Conservation (phyloP, 345 rosid species). For the Lepidium sativum region DNA sequence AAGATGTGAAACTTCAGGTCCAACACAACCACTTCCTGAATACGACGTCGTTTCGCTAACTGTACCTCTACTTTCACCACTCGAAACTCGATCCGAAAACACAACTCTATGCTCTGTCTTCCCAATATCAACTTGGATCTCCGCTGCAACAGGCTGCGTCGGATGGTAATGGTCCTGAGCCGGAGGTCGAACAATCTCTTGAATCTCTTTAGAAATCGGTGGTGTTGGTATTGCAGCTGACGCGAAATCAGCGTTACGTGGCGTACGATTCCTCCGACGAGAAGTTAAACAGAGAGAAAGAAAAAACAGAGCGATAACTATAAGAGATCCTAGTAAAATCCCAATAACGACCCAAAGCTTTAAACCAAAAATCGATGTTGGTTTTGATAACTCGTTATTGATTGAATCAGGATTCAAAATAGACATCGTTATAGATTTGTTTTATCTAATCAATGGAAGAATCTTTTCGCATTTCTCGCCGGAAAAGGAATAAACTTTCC, state of each 20-base stretch:
- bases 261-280: slow-evolving; percentile 48
- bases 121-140: slow-evolving; percentile 84
- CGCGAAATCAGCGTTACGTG: slow-evolving; percentile 16
- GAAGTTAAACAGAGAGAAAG: slow-evolving; percentile 82
- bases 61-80: slow-evolving; percentile 81
- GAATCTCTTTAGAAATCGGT: slow-evolving; percentile 78
- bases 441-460: background rate
- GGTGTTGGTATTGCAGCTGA: slow-evolving; percentile 35
- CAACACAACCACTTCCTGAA: slow-evolving; percentile 50
- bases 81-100: slow-evolving; percentile 56
- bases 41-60: slow-evolving; percentile 53
- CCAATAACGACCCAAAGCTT: slow-evolving; percentile 90
- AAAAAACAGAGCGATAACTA: slow-evolving; percentile 75
- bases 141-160: slow-evolving; percentile 45
- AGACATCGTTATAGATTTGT: slow-evolving; percentile 30
- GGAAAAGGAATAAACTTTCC: slow-evolving; percentile 4
- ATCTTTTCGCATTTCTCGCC: slow-evolving; percentile 10
- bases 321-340: slow-evolving; percentile 69
- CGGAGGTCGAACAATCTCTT: slow-evolving; percentile 54
- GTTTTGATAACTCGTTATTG: slow-evolving; percentile 73
- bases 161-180: slow-evolving; percentile 31
- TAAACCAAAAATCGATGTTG: slow-evolving; percentile 83
- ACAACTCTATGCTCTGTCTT: slow-evolving; percentile 88
- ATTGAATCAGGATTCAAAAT: slow-evolving; percentile 57
- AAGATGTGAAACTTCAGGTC: slow-evolving; percentile 90